Evolutionary conservation across 2,329 filamentous ascomycete genomes (phyloP), one percentile per base, ranked within the genome.

Genomic region (Alternaria alternata): DNA sequence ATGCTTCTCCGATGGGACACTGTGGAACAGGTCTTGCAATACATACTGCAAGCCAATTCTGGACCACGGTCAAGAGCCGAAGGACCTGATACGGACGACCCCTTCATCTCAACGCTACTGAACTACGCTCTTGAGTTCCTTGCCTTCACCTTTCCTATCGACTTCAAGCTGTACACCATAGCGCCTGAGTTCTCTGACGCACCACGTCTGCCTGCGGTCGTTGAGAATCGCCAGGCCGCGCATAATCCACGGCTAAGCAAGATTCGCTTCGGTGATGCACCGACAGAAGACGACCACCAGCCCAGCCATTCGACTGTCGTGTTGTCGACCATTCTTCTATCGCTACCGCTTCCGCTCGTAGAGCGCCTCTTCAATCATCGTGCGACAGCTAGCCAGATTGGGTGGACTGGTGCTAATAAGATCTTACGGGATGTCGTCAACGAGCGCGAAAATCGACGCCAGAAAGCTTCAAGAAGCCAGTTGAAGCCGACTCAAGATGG

Each of bases 221-320:
- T 71, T n/a, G 72, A 80, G 20, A 69, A 75, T 58, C 75, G 76
- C 24, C 67, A 77, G 6, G 70, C 77, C 11, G 72, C 74, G 4
- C 80, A 81, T 52, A 81, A 87, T 51, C 83, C 84, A 39, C 85
- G 88, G 26, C 80, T 91, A 11, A 86, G 84, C 62, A 85, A 83
- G 62, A 91, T 93, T 53, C 87, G 88, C 61, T 93, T 93, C 69
- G 90, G 90, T n/a, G 89, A 92, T 65, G 79, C 89, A 20, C 80
- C 86, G 3, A 67, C 73, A 2, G 80, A 80, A 26, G 78, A 83
- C 34, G 79, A 82, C 11, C 68, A 73, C 30, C 74, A 78, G 39
- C 69, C 77, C 11, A 77, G 74, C 20, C 67, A 68, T 51, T 64
- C 82, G 30, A 82, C 84, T 24, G 81, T 82, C 0, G 77, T 85